Conservation (phyloP, 345 rosid genomes). For the Arabidopsis suecica region DNA sequence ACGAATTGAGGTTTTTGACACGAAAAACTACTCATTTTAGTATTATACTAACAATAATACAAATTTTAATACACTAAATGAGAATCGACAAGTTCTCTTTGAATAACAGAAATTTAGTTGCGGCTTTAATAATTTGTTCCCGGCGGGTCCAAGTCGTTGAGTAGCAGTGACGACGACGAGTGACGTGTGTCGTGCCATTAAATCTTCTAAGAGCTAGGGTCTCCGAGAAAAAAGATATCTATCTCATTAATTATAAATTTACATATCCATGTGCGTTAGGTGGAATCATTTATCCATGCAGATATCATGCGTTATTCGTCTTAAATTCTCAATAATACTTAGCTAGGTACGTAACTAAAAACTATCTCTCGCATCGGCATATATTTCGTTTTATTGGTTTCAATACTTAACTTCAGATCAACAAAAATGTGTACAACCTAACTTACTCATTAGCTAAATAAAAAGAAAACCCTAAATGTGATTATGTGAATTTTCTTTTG, state of each 20-base stretch:
- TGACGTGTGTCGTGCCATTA: constrained; percentile 22
- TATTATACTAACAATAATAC: background rate
- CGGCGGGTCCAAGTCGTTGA: constrained; percentile 31
- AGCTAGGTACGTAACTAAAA: background rate
- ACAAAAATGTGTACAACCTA: background rate
- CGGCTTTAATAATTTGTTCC: constrained; percentile 32
- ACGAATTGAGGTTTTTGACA: constrained; percentile 1
- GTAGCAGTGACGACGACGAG: constrained; percentile 34
- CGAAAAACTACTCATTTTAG: background rate
- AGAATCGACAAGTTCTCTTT: constrained; percentile 21
- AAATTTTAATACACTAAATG: constrained; percentile 3
- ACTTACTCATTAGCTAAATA: background rate
- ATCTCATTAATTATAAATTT: constrained; percentile 33
- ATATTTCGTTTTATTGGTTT: too few species aligned
- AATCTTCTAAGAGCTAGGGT: background rate
- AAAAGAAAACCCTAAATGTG: background rate
- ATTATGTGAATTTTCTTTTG: background rate
- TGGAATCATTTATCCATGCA: constrained; percentile 29
- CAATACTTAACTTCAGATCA: background rate
- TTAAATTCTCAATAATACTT: background rate
- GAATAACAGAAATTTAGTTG: constrained; percentile 26
- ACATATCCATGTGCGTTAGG: constrained; percentile 41
- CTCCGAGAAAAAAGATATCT: constrained; percentile 5
- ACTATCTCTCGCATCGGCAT: too few species aligned
- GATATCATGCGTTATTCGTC: constrained; percentile 1